These are phyloP conservation scores for Lophiostoma macrostomum DNA, from an alignment of 495 filamentous ascomycete genomes.

Conservation along the genomic window DNA sequence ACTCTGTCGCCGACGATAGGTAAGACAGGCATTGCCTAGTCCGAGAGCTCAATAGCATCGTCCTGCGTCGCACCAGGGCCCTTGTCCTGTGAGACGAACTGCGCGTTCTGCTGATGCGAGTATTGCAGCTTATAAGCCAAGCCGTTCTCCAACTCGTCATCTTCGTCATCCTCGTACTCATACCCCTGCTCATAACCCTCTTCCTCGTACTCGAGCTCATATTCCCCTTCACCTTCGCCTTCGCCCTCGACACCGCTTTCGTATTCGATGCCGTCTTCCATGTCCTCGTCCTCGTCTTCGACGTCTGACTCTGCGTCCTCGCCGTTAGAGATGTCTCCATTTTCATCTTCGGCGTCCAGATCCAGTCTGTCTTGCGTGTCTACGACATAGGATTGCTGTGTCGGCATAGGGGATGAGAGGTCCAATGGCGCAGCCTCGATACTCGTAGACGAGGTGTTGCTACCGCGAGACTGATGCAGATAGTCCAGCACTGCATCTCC, in stretches of 20 bases:
- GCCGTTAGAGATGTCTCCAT: not conserved
- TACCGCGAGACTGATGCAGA: slow-evolving; percentile 1
- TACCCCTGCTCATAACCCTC: slow-evolving; percentile 13
- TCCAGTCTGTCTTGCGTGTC: not conserved
- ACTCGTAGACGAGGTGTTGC: not conserved
- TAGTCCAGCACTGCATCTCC: slow-evolving; percentile 19
- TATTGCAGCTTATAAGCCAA: not conserved
- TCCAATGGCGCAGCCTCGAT: not conserved
- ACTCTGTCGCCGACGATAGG: too few relatives aligned
- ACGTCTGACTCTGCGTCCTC: slow-evolving; percentile 8
- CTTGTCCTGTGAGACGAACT: too few relatives aligned
- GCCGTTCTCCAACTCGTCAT: slow-evolving; percentile 1
- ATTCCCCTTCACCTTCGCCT: slow-evolving; percentile 9
- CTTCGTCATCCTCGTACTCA: slow-evolving; percentile 14
- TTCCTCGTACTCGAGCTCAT: slow-evolving; percentile 32
- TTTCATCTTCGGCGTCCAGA: not conserved
- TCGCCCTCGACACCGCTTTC: slow-evolving; percentile 18
- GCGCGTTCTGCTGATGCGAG: not conserved
- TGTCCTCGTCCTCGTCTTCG: slow-evolving; percentile 13
- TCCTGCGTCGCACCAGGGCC: slow-evolving; percentile 26
- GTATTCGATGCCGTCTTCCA: slow-evolving; percentile 16
- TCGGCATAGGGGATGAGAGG: slow-evolving; percentile 12
- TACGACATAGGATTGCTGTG: slow-evolving; percentile 17
- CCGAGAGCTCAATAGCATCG: slow-evolving; percentile 36
- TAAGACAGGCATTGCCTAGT: too few relatives aligned